A percentile compares a stretch with the other conserved stretches of the same genome.
Evolutionary conservation across 2,329 filamentous ascomycete species (phyloP).

Genomic region (Rhinocladiella mackenziei): DNA sequence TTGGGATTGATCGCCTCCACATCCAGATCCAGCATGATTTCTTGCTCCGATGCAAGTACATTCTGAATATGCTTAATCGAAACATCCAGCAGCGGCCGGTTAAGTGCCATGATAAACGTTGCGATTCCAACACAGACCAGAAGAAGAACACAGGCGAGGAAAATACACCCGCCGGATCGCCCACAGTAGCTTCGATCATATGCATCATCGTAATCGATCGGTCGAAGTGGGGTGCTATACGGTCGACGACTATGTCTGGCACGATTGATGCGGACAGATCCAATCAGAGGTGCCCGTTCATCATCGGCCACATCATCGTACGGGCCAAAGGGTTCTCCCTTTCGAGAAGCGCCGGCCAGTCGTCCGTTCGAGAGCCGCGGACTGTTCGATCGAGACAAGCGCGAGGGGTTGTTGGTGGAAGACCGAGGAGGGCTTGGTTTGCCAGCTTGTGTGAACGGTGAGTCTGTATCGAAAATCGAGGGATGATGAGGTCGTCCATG

Average conservation of each 20-base stretch:
- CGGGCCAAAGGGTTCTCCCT: constrained; percentile 68
- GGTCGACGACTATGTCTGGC: constrained; percentile 55
- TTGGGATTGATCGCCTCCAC: constrained; percentile 91
- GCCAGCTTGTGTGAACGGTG: constrained; percentile 67
- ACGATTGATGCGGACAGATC: constrained; percentile 59
- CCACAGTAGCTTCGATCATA: constrained; percentile 61
- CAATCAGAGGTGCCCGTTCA: constrained; percentile 78
- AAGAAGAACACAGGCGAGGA: constrained; percentile 76
- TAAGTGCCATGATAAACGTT: constrained; percentile 86
- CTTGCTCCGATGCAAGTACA: constrained; percentile 87
- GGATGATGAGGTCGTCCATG: constrained; percentile 69
- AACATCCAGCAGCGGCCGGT: constrained; percentile 77
- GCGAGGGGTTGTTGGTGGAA: constrained; percentile 39
- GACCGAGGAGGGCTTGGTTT: constrained; percentile 58
- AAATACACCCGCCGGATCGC: constrained; percentile 79
- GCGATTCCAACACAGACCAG: constrained; percentile 80
- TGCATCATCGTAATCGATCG: constrained; percentile 70
- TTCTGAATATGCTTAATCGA: constrained; percentile 77
- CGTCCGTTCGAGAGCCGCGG: constrained; percentile 56
- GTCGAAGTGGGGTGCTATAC: constrained; percentile 57
- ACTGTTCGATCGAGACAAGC: constrained; percentile 66
- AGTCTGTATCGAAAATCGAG: constrained; percentile 72
- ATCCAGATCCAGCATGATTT: constrained; percentile 88
- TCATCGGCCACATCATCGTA: constrained; percentile 81
- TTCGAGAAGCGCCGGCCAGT: constrained; percentile 47